Evolutionary conservation across 768 basidiomycete species (phyloP).

Genomic region (Tricholoma matsutake): DNA sequence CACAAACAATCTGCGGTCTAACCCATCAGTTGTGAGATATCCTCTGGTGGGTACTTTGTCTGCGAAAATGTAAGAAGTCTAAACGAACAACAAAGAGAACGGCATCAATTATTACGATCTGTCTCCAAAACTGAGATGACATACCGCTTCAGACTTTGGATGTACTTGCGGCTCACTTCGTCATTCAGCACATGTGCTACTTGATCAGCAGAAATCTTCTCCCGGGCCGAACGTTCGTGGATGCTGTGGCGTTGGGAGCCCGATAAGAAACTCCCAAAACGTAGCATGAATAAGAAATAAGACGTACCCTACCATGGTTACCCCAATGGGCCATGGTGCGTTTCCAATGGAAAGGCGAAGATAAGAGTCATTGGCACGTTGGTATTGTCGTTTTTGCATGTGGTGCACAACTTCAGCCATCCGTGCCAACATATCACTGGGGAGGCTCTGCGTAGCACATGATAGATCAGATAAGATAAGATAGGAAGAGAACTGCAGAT

Average conservation of each 20-base stretch:
- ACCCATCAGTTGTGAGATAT: constrained; percentile 92
- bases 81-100: constrained; percentile 2
- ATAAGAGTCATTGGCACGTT: constrained; percentile 95
- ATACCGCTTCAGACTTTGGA: constrained; percentile 95
- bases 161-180: constrained; percentile 98
- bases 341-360: constrained; percentile 96
- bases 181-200: constrained; percentile 99
- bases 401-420: constrained; percentile 94
- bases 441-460: constrained; percentile 52
- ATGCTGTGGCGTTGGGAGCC: constrained; percentile 49
- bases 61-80: constrained; percentile 95
- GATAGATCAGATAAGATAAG: background rate
- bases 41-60: constrained; percentile 92
- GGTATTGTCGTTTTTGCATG: constrained; percentile 96
- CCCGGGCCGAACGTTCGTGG: constrained; percentile 95
- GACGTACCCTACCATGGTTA: constrained; percentile 96
- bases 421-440: constrained; percentile 77
- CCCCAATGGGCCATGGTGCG: constrained; percentile 99
- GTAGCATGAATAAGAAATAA: background rate
- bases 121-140: constrained; percentile 10
- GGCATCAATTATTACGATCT: background rate
- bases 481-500: background rate
- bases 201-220: constrained; percentile 96
- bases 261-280: background rate
- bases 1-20: constrained; percentile 23